Conservation (phyloP, 352 stramenopile species). For the Globisporangium nagaii region DNA sequence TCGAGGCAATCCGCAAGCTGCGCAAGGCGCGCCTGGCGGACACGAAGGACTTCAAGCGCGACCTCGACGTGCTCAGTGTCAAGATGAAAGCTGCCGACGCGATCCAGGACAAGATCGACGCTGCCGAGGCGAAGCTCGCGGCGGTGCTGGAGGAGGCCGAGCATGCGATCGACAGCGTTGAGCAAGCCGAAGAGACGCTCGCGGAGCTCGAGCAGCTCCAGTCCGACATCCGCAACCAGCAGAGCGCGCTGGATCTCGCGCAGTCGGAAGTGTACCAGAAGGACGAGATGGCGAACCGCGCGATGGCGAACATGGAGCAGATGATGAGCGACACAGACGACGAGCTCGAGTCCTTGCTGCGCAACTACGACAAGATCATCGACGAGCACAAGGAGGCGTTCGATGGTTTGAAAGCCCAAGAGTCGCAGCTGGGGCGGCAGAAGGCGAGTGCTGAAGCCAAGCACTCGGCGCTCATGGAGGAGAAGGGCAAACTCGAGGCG, state of each 20-base stretch:
- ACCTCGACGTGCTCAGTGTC: constrained; percentile 89
- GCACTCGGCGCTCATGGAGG: constrained; percentile 26
- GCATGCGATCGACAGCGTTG: constrained; percentile 29
- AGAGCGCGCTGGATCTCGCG: constrained; percentile 26
- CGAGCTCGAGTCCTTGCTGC: constrained; percentile 42
- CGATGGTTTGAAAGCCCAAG: constrained; percentile 24
- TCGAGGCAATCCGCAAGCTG: constrained; percentile 95
- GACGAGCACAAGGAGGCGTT: constrained; percentile 32
- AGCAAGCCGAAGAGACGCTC: constrained; percentile 42
- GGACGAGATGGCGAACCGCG: constrained; percentile 26
- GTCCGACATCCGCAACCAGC: constrained; percentile 28
- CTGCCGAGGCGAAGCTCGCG: constrained; percentile 36
- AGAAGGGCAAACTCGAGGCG: constrained; percentile 46
- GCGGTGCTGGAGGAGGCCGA: constrained; percentile 28
- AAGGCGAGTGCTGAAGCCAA: constrained; percentile 18
- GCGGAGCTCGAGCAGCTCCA: constrained; percentile 48
- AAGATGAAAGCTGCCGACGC: constrained; percentile 63
- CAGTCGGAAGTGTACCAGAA: constrained; percentile 31
- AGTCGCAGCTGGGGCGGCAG: constrained; percentile 19
- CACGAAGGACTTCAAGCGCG: constrained; percentile 92
- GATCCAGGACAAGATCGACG: constrained; percentile 52
- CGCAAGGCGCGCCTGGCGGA: constrained; percentile 79
- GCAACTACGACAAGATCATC: constrained; percentile 53
- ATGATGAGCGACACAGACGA: constrained; percentile 72
- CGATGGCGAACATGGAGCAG: constrained; percentile 51